phyloP scores from a whole-genome alignment of 495 filamentous ascomycete species.

The Cenococcum geophilum region DNA sequence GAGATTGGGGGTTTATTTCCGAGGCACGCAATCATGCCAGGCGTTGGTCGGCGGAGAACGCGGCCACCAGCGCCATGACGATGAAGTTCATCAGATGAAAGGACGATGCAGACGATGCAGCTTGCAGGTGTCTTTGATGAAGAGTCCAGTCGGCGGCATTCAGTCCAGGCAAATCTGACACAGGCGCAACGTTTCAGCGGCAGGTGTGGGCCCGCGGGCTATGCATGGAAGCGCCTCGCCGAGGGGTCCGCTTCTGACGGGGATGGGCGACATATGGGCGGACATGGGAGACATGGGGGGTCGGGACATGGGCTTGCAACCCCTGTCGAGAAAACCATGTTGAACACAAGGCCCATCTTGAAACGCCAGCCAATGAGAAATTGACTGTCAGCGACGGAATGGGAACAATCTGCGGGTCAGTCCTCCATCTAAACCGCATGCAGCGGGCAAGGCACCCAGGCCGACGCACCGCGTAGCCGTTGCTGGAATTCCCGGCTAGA shows the following conservation, averaged over 20 bases:
- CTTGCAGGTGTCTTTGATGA: too few species aligned
- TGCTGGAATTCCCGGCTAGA: slow-evolving; percentile 26
- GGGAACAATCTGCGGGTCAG: slow-evolving; percentile 9
- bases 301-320: background rate
- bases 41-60: too few species aligned
- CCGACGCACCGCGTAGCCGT: slow-evolving; percentile 18
- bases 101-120: too few species aligned
- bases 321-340: background rate
- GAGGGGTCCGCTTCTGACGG: background rate
- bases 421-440: background rate
- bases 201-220: background rate
- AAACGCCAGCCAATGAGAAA: slow-evolving; percentile 22
- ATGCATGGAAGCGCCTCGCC: slow-evolving; percentile 1
- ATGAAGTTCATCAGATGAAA: too few species aligned
- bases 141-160: background rate
- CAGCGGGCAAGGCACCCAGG: slow-evolving; percentile 6
- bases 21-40: too few species aligned
- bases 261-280: too few species aligned
- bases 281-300: too few species aligned
- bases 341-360: slow-evolving; percentile 10
- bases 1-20: too few species aligned
- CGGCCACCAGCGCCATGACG: too few species aligned
- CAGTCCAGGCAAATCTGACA: slow-evolving; percentile 1
- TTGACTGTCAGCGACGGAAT: background rate
- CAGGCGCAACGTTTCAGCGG: slow-evolving; percentile 15